phyloP scores from a whole-genome alignment of 2,329 filamentous ascomycete genomes.

The Fusarium virguliforme region DNA sequence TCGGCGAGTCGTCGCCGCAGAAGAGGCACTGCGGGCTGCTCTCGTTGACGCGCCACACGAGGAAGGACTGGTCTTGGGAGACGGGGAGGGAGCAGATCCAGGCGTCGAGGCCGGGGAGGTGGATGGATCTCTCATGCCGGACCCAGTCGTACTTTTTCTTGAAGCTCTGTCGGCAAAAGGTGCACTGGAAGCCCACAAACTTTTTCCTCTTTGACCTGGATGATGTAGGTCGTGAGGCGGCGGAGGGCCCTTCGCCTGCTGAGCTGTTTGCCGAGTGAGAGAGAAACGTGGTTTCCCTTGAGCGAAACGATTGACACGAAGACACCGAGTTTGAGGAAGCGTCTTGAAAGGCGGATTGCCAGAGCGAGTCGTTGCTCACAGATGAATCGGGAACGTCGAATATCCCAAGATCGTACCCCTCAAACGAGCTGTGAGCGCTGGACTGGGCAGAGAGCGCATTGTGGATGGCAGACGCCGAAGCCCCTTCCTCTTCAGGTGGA shows the following conservation, averaged over 20 bases:
- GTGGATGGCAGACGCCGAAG: constrained; percentile 58
- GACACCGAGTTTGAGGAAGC: constrained; percentile 52
- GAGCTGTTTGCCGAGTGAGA: constrained; percentile 47
- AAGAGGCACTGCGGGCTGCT: constrained; percentile 61
- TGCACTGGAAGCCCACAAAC: constrained; percentile 56
- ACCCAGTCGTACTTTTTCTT: constrained; percentile 61
- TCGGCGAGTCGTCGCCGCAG: constrained; percentile 56
- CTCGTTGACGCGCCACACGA: constrained; percentile 66
- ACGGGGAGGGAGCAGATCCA: constrained; percentile 67
- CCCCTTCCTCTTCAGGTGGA: constrained; percentile 63
- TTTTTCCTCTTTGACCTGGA: constrained; percentile 36
- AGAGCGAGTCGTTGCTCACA: constrained; percentile 52
- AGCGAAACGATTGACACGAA: constrained; percentile 48
- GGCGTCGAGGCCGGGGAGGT: constrained; percentile 60
- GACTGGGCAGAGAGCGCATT: constrained; percentile 50
- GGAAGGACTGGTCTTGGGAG: constrained; percentile 56
- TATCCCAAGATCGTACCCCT: constrained; percentile 36
- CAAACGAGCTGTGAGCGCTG: constrained; percentile 36
- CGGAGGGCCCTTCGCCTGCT: constrained; percentile 35
- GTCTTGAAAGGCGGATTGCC: constrained; percentile 42
- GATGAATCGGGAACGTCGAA: constrained; percentile 54
- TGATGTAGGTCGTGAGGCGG: constrained; percentile 32
- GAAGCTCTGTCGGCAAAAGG: constrained; percentile 58
- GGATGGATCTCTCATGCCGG: constrained; percentile 67
- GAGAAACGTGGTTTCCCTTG: constrained; percentile 30